Conservation (phyloP, 257 asterid species). For the Jaltomata sinuosa region DNA sequence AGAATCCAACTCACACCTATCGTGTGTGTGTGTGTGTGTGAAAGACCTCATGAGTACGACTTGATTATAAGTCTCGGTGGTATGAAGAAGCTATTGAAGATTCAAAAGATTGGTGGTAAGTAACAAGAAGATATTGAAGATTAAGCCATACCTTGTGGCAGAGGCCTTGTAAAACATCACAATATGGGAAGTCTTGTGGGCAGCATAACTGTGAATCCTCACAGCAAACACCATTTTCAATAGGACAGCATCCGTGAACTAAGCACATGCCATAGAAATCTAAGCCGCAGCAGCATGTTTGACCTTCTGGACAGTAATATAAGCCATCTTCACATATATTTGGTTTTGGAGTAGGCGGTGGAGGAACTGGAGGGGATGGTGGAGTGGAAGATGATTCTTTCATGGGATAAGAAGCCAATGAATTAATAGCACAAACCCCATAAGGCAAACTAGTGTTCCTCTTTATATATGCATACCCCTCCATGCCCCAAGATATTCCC, state of each 20-base stretch:
- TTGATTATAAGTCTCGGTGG: not conserved
- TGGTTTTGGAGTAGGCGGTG: slow-evolving; percentile 6
- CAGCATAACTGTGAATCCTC: not conserved
- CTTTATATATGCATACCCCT: slow-evolving; percentile 13
- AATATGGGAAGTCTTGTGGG: not conserved
- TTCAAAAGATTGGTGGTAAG: not conserved
- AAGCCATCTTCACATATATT: slow-evolving; percentile 7
- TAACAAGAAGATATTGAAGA: not conserved
- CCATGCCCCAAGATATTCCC: slow-evolving; percentile 23
- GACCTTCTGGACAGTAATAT: slow-evolving; percentile 9
- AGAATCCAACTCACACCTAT: not conserved
- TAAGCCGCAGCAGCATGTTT: slow-evolving; percentile 1
- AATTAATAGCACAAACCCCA: slow-evolving; percentile 26
- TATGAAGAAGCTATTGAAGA: not conserved
- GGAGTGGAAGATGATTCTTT: slow-evolving; percentile 8
- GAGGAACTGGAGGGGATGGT: slow-evolving; percentile 2
- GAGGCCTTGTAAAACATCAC: slow-evolving; percentile 2
- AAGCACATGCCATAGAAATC: slow-evolving; percentile 3
- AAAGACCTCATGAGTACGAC: not conserved
- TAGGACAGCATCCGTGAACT: slow-evolving; percentile 2
- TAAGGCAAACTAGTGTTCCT: slow-evolving; percentile 9
- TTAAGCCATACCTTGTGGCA: slow-evolving; percentile 3
- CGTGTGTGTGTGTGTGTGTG: not conserved
- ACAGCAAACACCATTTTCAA: slow-evolving; percentile 3
- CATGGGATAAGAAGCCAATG: slow-evolving; percentile 24